Evolutionary conservation across 768 basidiomycete genomes (phyloP).

Genomic region (Kwoniella sp.): DNA sequence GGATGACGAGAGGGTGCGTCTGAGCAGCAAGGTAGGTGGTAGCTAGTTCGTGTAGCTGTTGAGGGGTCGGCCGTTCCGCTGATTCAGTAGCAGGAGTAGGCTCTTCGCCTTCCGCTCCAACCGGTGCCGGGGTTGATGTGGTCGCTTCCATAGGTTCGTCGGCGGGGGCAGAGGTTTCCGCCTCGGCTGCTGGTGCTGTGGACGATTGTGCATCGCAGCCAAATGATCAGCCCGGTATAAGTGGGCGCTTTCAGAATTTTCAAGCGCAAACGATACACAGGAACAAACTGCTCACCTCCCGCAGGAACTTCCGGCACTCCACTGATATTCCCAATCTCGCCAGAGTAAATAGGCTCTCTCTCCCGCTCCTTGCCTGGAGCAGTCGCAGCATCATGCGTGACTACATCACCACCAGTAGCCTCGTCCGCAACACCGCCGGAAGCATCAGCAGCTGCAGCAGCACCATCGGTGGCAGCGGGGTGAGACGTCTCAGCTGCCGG

Average conservation of each 20-base stretch:
- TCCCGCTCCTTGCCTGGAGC: conserved; percentile 85
- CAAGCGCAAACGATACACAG: too few species aligned
- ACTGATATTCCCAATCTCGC: conserved; percentile 75
- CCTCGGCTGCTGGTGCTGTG: conserved; percentile 9
- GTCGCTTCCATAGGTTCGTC: conserved; percentile 21
- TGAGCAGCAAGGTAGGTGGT: conserved; percentile 91
- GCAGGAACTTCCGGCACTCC: conserved; percentile 34
- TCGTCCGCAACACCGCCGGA: too few species aligned
- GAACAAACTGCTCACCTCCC: conserved; percentile 8
- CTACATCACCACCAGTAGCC: conserved; percentile 38
- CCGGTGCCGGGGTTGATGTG: conserved; percentile 58
- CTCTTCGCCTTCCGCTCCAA: conserved; percentile 19
- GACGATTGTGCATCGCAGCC: conserved; percentile 21
- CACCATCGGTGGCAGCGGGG: neutral
- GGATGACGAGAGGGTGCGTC: conserved; percentile 94
- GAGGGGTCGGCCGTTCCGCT: conserved; percentile 80
- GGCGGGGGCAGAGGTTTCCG: neutral
- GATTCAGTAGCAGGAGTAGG: conserved; percentile 59
- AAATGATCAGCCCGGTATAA: too few species aligned
- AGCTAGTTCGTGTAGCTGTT: conserved; percentile 52
- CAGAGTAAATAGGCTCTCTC: conserved; percentile 76
- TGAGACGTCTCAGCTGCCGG: neutral
- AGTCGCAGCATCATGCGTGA: conserved; percentile 65
- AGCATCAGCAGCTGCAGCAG: neutral
- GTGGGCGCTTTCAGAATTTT: too few species aligned